These are phyloP conservation scores for Cladorrhinum sp. DNA, from an alignment of 2,329 filamentous ascomycete species.

Conservation along the genomic window DNA sequence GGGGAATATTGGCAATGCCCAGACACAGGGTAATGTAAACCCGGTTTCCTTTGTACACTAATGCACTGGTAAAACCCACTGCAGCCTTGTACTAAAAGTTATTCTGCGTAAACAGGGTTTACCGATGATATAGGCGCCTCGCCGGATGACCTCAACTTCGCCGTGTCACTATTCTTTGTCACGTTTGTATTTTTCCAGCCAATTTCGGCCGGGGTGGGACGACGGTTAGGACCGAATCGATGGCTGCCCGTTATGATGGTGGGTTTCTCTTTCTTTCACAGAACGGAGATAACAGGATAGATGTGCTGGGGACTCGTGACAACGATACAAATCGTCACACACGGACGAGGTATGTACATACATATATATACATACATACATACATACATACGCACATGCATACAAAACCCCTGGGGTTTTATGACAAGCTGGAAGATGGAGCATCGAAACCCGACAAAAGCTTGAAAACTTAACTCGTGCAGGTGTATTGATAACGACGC, in stretches of 20 bases:
- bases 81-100: neutral
- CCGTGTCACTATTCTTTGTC: constrained; percentile 55
- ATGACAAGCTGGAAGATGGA: too few species aligned
- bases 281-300: too few species aligned
- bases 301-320: constrained; percentile 32
- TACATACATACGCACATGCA: too few species aligned
- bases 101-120: constrained; percentile 40
- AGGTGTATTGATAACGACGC: constrained; percentile 26
- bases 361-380: too few species aligned
- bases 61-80: too few species aligned
- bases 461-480: neutral
- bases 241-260: constrained; percentile 59
- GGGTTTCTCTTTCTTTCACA: constrained; percentile 22
- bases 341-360: constrained; percentile 25
- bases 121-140: constrained; percentile 51
- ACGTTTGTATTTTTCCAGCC: constrained; percentile 59
- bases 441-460: constrained; percentile 10
- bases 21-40: constrained; percentile 33
- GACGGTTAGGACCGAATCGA: constrained; percentile 43
- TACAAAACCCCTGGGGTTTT: neutral
- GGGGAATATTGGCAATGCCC: constrained; percentile 42
- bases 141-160: constrained; percentile 52
- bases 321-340: constrained; percentile 31
- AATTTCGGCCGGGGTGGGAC: constrained; percentile 44
- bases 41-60: too few species aligned